phyloP scores from a whole-genome alignment of 2,329 filamentous ascomycete genomes.

The Colletotrichum sp. region DNA sequence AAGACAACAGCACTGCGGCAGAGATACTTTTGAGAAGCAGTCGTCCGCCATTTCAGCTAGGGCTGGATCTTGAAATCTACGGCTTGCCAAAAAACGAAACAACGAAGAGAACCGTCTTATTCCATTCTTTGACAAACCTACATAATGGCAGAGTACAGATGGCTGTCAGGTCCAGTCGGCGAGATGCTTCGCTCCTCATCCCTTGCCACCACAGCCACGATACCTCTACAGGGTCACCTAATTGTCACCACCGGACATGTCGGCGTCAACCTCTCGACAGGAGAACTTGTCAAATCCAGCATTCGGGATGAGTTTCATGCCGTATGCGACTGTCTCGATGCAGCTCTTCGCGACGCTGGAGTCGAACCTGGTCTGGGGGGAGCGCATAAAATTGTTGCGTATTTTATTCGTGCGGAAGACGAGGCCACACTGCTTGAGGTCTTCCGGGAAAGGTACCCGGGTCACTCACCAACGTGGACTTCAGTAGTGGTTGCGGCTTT shows the following conservation, averaged over 20 bases:
- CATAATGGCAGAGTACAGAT: neutral
- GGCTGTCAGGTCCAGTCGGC: neutral
- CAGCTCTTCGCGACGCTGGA: slow-evolving; percentile 20
- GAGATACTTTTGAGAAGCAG: neutral
- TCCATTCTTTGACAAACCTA: neutral
- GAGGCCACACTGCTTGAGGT: slow-evolving; percentile 14
- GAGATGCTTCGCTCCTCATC: neutral
- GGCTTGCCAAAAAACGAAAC: neutral
- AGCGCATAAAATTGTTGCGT: slow-evolving; percentile 22
- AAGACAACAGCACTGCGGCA: neutral
- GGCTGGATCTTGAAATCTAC: neutral
- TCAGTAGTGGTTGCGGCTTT: slow-evolving; percentile 22
- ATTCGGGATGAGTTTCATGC: slow-evolving; percentile 21
- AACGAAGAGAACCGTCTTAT: neutral
- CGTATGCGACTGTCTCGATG: slow-evolving; percentile 22
- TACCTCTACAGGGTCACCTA: slow-evolving; percentile 10
- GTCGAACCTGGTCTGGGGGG: slow-evolving; percentile 10
- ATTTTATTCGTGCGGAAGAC: slow-evolving; percentile 19
- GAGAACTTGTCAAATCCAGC: slow-evolving; percentile 15
- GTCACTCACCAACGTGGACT: slow-evolving; percentile 19
- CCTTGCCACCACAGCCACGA: slow-evolving; percentile 16
- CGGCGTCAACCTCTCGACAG: slow-evolving; percentile 20
- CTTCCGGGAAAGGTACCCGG: slow-evolving; percentile 12
- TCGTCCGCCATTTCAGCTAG: neutral
- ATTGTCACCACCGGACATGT: slow-evolving; percentile 21